Evolutionary conservation across 2,329 filamentous ascomycete genomes (phyloP).

Genomic region (Thelonectria blattea): DNA sequence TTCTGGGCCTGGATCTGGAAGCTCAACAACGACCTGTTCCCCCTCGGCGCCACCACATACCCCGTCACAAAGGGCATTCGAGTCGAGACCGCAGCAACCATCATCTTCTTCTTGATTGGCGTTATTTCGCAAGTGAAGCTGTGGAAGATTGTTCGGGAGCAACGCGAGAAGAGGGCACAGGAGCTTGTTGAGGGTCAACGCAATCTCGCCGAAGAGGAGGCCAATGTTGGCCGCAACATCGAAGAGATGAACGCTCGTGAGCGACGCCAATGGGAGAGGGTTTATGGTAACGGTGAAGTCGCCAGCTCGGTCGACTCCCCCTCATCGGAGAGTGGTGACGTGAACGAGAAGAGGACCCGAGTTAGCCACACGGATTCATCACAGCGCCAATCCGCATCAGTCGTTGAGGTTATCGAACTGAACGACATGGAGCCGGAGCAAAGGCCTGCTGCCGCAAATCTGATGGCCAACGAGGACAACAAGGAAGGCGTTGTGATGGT

Average conservation of each 20-base stretch:
- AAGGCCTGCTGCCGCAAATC: slow-evolving; percentile 38
- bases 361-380: slow-evolving; percentile 45
- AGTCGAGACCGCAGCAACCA: slow-evolving; percentile 79
- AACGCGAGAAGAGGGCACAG: slow-evolving; percentile 59
- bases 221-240: slow-evolving; percentile 70
- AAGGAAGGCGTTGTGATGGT: slow-evolving; percentile 58
- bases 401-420: slow-evolving; percentile 60
- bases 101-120: slow-evolving; percentile 77
- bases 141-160: slow-evolving; percentile 79
- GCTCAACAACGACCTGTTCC: slow-evolving; percentile 81
- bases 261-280: slow-evolving; percentile 74
- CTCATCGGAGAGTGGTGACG: slow-evolving; percentile 58
- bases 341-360: slow-evolving; percentile 52
- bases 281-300: slow-evolving; percentile 68
- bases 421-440: slow-evolving; percentile 50
- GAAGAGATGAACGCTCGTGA: slow-evolving; percentile 68
- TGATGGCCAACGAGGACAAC: slow-evolving; percentile 50
- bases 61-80: slow-evolving; percentile 85
- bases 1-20: slow-evolving; percentile 95
- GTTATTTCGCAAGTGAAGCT: slow-evolving; percentile 84
- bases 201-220: slow-evolving; percentile 69
- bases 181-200: slow-evolving; percentile 57
- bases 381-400: slow-evolving; percentile 46
- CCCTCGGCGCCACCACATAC: slow-evolving; percentile 76
- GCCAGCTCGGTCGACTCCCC: slow-evolving; percentile 45